phyloP scores from a whole-genome alignment of 2,329 filamentous ascomycete species.

The Trichoderma koningiopsis region DNA sequence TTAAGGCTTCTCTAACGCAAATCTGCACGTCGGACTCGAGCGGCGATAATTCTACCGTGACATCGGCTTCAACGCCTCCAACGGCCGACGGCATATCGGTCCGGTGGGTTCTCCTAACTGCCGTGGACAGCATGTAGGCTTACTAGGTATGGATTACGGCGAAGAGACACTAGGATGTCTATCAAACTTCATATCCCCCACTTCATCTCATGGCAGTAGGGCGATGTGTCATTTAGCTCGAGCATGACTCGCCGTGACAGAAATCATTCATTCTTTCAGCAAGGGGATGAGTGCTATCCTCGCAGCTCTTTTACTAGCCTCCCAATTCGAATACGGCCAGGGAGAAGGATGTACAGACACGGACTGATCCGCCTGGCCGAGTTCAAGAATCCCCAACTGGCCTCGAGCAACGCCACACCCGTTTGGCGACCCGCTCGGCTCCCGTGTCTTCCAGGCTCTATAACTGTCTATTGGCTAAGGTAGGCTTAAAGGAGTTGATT shows the following conservation, averaged over 20 bases:
- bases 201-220: conserved; percentile 18
- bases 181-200: conserved; percentile 20
- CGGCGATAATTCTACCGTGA: background rate
- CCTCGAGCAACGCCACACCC: background rate
- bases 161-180: conserved; percentile 8
- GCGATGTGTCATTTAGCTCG: conserved; percentile 10
- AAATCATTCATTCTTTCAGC: background rate
- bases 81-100: conserved; percentile 18
- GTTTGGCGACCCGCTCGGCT: background rate
- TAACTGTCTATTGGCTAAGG: background rate
- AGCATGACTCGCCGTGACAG: conserved; percentile 12
- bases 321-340: background rate
- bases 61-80: conserved; percentile 19
- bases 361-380: conserved; percentile 6
- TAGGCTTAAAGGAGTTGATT: background rate
- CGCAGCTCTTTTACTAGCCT: background rate
- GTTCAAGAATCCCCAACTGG: background rate
- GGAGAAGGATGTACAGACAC: background rate
- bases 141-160: background rate
- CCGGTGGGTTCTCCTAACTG: conserved; percentile 12
- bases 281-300: background rate
- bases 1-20: background rate
- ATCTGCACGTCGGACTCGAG: background rate
- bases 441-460: background rate
- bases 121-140: background rate